phyloP scores from a whole-genome alignment of 257 asterid genomes.

The Salvia hispanica region DNA sequence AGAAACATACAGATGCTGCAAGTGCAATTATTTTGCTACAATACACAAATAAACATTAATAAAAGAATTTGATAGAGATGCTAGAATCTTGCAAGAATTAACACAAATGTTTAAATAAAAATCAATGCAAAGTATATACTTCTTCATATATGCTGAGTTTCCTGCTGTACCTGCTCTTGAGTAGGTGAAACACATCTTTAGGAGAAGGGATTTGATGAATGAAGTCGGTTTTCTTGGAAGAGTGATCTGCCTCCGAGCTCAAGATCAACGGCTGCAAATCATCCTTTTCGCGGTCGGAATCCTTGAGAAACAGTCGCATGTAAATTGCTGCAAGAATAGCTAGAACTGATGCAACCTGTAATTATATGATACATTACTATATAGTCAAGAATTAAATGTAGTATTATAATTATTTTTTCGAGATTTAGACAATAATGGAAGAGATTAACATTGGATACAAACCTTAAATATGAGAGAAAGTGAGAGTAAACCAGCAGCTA shows the following conservation, averaged over 20 bases:
- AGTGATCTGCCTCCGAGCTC: not conserved
- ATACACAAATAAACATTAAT: too few relatives aligned
- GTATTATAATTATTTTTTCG: not conserved
- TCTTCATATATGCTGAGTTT: too few relatives aligned
- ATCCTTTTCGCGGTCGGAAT: not conserved
- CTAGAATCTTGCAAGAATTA: not conserved
- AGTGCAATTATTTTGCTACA: slow-evolving; percentile 28
- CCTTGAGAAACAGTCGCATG: slow-evolving; percentile 25
- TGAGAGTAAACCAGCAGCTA: slow-evolving; percentile 29
- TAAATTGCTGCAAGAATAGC: slow-evolving; percentile 25
- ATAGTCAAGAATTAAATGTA: too few relatives aligned
- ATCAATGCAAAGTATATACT: too few relatives aligned
- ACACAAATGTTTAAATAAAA: too few relatives aligned
- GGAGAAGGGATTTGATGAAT: slow-evolving; percentile 29
- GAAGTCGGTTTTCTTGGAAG: not conserved
- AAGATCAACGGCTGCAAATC: slow-evolving; percentile 16
- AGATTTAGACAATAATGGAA: not conserved
- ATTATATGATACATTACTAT: too few relatives aligned
- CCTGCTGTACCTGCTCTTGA: slow-evolving; percentile 25
- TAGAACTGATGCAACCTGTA: slow-evolving; percentile 28
- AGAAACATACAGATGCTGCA: slow-evolving; percentile 29
- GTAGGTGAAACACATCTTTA: slow-evolving; percentile 9
- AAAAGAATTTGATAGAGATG: not conserved
- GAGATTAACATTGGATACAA: not conserved
- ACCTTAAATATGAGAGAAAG: slow-evolving; percentile 31